A percentile compares a stretch with the other conserved stretches of the same genome.
These are phyloP conservation scores for Umbelopsis ramanniana DNA, from an alignment of 192 early-diverging fungal species.

Conservation along the genomic window DNA sequence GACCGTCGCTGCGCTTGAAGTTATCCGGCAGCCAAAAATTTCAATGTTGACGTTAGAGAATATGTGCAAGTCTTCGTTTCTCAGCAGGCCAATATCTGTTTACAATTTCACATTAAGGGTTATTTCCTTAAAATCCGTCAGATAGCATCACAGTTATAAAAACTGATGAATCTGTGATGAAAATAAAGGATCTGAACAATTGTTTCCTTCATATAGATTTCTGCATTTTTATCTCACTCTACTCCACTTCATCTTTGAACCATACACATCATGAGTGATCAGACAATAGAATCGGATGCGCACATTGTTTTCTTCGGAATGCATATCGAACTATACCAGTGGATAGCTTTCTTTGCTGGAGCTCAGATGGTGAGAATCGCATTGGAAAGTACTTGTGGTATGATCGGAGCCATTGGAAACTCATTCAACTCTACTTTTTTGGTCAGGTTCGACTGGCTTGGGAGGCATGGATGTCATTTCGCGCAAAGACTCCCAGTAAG, in stretches of 20 bases:
- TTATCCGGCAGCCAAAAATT: neutral
- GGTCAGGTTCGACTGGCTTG: neutral
- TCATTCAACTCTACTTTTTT: too few relatives aligned
- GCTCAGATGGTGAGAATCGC: neutral
- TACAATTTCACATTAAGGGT: slow-evolving; percentile 18
- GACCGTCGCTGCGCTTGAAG: neutral
- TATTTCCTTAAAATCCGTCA: neutral
- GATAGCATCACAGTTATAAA: neutral
- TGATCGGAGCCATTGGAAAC: neutral
- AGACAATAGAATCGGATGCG: neutral
- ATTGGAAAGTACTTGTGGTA: neutral
- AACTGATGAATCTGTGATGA: slow-evolving; percentile 3
- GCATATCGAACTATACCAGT: slow-evolving; percentile 14
- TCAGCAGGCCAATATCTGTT: slow-evolving; percentile 11
- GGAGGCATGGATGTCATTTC: slow-evolving; percentile 16
- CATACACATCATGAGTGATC: neutral
- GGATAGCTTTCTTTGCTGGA: slow-evolving; percentile 5
- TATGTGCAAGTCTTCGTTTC: neutral
- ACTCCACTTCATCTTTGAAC: neutral
- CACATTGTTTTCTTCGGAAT: slow-evolving; percentile 10
- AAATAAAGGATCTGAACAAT: neutral
- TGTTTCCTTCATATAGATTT: neutral
- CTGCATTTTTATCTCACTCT: neutral
- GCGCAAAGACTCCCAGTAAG: slow-evolving; percentile 1
- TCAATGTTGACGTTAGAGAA: slow-evolving; percentile 20